Base-by-base conservation (phyloP, 768 basidiomycete species). In the Rhodocollybia butyracea region DNA sequence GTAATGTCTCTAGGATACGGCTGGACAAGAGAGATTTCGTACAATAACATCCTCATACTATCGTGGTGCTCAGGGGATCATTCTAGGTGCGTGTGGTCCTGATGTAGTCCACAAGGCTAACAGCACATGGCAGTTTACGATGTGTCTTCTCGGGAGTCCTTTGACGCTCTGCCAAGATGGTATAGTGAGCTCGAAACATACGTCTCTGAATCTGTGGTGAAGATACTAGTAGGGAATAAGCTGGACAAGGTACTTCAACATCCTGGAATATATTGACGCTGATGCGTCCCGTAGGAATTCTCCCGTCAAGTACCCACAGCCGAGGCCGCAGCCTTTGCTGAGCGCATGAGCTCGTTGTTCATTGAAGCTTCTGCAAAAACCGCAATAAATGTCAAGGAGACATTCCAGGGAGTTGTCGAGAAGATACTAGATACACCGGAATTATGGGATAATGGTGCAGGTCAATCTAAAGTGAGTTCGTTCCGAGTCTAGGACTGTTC, bases 31-130 rank as follows among this genome's bases (percentile, higher is more conserved):
- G 71, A 85, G 96, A 5, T 99, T 98, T 67, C 80, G 94, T 43
- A 97, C 95, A 3, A 88, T 99, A 61, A 98, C 97, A 4, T 89
- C 89, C 2, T 92, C 90, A 8, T 99, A 98, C 64, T 99, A 98
- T 66, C 82, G 97, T 27, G 90, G 89, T 2, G 89, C 89, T 41
- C 89, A 92, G 61, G 89, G 90, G 6, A 81, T 91, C 48, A 88
- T 92, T 63, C 78, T 92, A 45, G 87, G 88, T 85, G 53, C 3
- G 72, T n/a, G n/a, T n/a, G n/a, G n/a, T n/a, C n/a, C n/a, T n/a
- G n/a, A n/a, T n/a, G n/a, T n/a, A n/a, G n/a, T n/a, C n/a, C n/a
- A n/a, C n/a, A n/a, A n/a, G n/a, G n/a, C n/a, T n/a, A n/a, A n/a
- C n/a, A n/a, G n/a, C n/a, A n/a, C n/a, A n/a, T n/a, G n/a, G n/a